Percentiles rank a stretch among this genome's conserved stretches.
phyloP scores from a whole-genome alignment of 192 early-diverging fungal genomes.

The Backusella tuberculispora region DNA sequence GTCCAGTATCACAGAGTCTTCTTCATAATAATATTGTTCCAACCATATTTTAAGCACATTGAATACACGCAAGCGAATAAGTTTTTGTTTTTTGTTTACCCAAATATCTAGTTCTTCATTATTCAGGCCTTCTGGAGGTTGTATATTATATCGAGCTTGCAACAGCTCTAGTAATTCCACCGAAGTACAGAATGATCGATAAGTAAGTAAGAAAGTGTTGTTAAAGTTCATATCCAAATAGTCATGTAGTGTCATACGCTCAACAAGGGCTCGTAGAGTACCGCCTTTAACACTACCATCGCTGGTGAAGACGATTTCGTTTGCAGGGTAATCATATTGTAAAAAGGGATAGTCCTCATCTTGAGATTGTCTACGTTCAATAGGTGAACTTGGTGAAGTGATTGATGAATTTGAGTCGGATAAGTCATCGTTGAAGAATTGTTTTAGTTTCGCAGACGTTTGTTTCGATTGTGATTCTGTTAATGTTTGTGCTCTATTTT shows the following conservation, averaged over 20 bases:
- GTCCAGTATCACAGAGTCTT: conserved; percentile 69
- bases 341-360: conserved; percentile 80
- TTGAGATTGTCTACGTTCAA: conserved; percentile 87
- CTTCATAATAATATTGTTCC: conserved; percentile 85
- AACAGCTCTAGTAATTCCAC: conserved; percentile 77
- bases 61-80: conserved; percentile 90
- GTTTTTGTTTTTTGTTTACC: conserved; percentile 84
- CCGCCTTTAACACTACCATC: conserved; percentile 92
- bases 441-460: conserved; percentile 50
- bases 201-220: conserved; percentile 90
- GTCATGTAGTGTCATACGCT: conserved; percentile 91
- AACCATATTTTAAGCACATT: conserved; percentile 97
- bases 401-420: conserved; percentile 72
- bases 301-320: conserved; percentile 82
- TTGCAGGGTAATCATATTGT: conserved; percentile 70
- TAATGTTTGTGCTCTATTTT: conserved; percentile 3
- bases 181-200: conserved; percentile 88
- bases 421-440: conserved; percentile 65
- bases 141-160: conserved; percentile 76
- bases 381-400: conserved; percentile 71
- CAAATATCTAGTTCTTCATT: conserved; percentile 73
- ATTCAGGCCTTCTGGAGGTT: conserved; percentile 68
- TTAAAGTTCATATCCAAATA: conserved; percentile 81
- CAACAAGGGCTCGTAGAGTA: conserved; percentile 82
- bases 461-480: conserved; percentile 19